Percentiles rank a stretch among this genome's conserved stretches.
These are phyloP conservation scores for Clonostachys sp. DNA, from an alignment of 2,329 filamentous ascomycete genomes.

Conservation along the genomic window DNA sequence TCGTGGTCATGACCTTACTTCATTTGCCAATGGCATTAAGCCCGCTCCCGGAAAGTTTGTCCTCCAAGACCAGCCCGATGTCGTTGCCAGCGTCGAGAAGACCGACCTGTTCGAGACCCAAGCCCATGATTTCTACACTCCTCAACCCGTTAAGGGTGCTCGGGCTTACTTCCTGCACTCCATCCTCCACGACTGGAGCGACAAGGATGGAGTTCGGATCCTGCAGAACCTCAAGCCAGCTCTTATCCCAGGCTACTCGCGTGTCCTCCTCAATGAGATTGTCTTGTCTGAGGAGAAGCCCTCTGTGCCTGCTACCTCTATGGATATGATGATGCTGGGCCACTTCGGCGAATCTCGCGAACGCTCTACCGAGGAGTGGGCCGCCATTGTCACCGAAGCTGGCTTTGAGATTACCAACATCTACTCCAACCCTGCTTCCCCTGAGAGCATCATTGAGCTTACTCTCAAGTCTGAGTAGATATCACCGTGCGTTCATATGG, in stretches of 20 bases:
- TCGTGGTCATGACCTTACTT: conserved; percentile 24
- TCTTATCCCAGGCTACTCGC: conserved; percentile 20
- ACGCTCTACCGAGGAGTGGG: no score
- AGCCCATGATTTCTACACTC: conserved; percentile 18
- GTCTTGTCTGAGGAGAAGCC: no score
- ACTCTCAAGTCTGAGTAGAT: no score
- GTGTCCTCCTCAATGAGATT: conserved; percentile 21
- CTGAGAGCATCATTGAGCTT: no score
- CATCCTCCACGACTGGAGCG: conserved; percentile 24
- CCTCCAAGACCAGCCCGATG: conserved; percentile 39
- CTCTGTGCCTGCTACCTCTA: no score
- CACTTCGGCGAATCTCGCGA: no score
- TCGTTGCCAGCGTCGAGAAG: conserved; percentile 21
- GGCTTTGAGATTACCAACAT: no score
- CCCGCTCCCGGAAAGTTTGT: conserved; percentile 20
- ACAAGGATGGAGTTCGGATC: conserved; percentile 23
- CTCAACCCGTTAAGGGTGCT: conserved; percentile 14
- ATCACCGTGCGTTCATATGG: no score
- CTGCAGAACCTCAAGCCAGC: conserved; percentile 19
- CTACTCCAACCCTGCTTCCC: no score
- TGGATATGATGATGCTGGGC: no score
- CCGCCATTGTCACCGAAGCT: no score
- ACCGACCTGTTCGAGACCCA: conserved; percentile 20
- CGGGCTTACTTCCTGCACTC: conserved; percentile 20
- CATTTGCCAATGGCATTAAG: conserved; percentile 21